Evolutionary conservation across 257 asterid species (phyloP).

Genomic region (Ophiorrhiza pumila): DNA sequence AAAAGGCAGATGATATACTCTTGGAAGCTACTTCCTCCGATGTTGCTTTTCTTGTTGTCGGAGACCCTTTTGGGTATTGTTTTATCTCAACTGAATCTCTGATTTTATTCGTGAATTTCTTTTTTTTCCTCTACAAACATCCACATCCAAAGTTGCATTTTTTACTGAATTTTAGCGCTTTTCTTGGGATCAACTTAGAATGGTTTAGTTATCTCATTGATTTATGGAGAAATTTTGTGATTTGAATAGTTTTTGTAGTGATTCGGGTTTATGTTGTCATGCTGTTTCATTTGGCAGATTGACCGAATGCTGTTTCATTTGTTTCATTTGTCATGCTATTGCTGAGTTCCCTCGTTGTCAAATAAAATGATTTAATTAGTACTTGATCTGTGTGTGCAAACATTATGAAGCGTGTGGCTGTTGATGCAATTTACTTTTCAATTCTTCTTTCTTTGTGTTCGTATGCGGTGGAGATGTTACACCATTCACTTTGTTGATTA

Average conservation of each 20-base stretch:
- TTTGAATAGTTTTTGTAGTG: background rate
- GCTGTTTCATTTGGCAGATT: background rate
- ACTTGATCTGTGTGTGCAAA: background rate
- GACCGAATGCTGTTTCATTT: too few relatives aligned
- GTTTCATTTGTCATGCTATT: too few relatives aligned
- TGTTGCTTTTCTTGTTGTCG: slow-evolving; percentile 90
- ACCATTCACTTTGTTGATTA: background rate
- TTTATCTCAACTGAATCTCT: background rate
- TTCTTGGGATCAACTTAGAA: background rate
- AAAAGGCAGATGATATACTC: slow-evolving; percentile 75
- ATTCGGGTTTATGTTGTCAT: background rate
- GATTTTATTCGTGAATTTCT: background rate
- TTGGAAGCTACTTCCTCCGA: slow-evolving; percentile 65
- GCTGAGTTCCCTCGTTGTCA: background rate
- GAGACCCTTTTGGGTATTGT: slow-evolving; percentile 86
- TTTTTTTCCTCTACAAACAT: background rate
- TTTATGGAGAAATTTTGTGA: background rate
- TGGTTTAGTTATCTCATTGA: background rate
- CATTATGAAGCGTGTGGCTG: background rate
- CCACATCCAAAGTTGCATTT: background rate
- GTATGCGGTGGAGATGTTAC: background rate
- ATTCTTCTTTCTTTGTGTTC: background rate
- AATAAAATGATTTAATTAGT: background rate
- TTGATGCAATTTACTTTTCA: background rate
- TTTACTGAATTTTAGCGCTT: background rate